Base-by-base conservation (phyloP, 179 eudicot species). In the Pouteria campechiana region DNA sequence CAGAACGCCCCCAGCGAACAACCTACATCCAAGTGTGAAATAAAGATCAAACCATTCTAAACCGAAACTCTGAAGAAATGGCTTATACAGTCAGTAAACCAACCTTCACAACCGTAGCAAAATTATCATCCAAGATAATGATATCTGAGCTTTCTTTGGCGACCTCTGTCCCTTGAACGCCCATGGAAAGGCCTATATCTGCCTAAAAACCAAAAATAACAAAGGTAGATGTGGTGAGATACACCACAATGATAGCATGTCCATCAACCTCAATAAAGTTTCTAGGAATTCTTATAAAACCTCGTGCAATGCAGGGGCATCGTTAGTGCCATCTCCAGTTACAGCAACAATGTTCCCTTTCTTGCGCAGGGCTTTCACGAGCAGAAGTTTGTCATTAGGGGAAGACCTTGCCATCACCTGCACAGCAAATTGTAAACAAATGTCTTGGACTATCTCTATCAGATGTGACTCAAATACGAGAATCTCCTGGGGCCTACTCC, bases 391-490 rank as follows among this genome's bases (percentile, higher is more conserved):
- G 55, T 88, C 94, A 56, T 39, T 80, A n/a, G 97, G 97, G 35
- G 97, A 88, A 38, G 97, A 88, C 63, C 92, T 78, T 73, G 83
- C 95, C 97, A 89, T 89, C 37, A 85, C 97, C 97, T 84, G 45
- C 45, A 43, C 5, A 49, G 34, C 46, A 50, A 16, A 43, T n/a
- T n/a, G n/a, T n/a, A n/a, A n/a, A n/a, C n/a, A n/a, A n/a, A n/a
- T n/a, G n/a, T n/a, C n/a, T n/a, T n/a, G n/a, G n/a, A n/a, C n/a
- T n/a, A n/a, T n/a, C n/a, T n/a, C n/a, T n/a, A n/a, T n/a, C n/a
- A n/a, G n/a, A n/a, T n/a, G n/a, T n/a, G n/a, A n/a, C n/a, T n/a
- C n/a, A n/a, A n/a, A n/a, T n/a, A n/a, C n/a, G n/a, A n/a, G n/a
- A n/a, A n/a, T n/a, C n/a, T n/a, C n/a, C n/a, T n/a, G n/a, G n/a